Evolutionary conservation across 306 rosid species (phyloP).

Genomic region (Delonix regia): DNA sequence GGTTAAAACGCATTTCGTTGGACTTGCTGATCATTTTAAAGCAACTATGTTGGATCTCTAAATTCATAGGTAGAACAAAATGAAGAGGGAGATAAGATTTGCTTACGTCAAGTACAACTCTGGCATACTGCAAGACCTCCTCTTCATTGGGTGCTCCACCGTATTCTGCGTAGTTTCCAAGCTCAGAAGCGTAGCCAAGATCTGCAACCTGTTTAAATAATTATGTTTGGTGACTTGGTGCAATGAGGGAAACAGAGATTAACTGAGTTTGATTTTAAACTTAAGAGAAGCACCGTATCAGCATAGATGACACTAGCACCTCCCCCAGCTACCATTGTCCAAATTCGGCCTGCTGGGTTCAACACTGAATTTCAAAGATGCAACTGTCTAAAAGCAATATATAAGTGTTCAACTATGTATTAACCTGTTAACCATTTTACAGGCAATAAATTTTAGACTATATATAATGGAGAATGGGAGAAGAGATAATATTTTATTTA

Average conservation of each 20-base stretch:
- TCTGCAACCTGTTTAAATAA: constrained; percentile 76
- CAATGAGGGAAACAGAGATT: constrained; percentile 29
- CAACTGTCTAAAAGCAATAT: constrained; percentile 75
- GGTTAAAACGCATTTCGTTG: constrained; percentile 10
- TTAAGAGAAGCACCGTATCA: constrained; percentile 66
- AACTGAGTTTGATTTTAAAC: constrained; percentile 24
- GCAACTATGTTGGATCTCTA: neutral
- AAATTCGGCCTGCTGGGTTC: constrained; percentile 90
- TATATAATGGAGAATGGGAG: too few species aligned
- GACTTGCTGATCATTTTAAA: neutral
- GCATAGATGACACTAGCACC: constrained; percentile 99
- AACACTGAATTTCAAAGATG: constrained; percentile 91
- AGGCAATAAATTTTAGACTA: neutral
- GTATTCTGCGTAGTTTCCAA: constrained; percentile 97
- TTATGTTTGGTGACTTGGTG: constrained; percentile 17
- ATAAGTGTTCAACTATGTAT: neutral
- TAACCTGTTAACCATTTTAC: neutral
- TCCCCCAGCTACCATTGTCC: constrained; percentile 99
- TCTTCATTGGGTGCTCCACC: constrained; percentile 99
- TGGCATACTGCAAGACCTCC: constrained; percentile 92
- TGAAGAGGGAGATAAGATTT: constrained; percentile 19
- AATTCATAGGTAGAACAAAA: constrained; percentile 1
- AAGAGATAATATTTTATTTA: too few species aligned
- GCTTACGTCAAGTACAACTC: constrained; percentile 93
- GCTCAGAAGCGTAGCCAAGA: constrained; percentile 93